Evolutionary conservation across 768 basidiomycete species (phyloP).

Genomic region (Termitomyces sp.): DNA sequence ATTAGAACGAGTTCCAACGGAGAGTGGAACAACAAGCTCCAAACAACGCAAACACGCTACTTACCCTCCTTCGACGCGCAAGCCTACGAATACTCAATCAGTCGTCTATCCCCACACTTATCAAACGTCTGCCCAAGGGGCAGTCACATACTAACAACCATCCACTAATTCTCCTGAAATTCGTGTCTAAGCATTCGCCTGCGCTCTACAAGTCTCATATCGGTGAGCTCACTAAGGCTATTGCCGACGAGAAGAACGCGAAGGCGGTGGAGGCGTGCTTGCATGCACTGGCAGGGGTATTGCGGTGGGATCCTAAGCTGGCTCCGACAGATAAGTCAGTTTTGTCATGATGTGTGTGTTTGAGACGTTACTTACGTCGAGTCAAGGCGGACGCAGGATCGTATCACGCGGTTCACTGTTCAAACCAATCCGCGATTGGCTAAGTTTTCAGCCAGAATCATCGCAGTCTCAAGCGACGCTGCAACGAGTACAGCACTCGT

Average conservation of each 20-base stretch:
- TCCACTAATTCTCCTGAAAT: constrained; percentile 48
- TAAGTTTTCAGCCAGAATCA: constrained; percentile 79
- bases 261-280: constrained; percentile 59
- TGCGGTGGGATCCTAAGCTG: constrained; percentile 51
- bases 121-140: constrained; percentile 59
- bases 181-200: constrained; percentile 72
- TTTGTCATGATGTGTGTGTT: not conserved
- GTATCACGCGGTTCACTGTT: constrained; percentile 52
- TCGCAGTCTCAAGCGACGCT: constrained; percentile 54
- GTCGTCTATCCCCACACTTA: constrained; percentile 76
- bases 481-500: constrained; percentile 50
- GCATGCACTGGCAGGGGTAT: constrained; percentile 70
- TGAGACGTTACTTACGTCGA: not conserved
- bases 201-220: constrained; percentile 69
- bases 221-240: constrained; percentile 67
- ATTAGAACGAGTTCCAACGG: constrained; percentile 70
- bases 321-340: constrained; percentile 65
- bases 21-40: constrained; percentile 69
- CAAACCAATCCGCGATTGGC: constrained; percentile 61
- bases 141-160: constrained; percentile 34
- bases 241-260: constrained; percentile 58
- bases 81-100: constrained; percentile 75
- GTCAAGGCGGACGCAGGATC: constrained; percentile 60
- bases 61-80: constrained; percentile 60
- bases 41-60: constrained; percentile 60